A percentile compares a stretch with the other conserved stretches of the same genome.
phyloP scores from a whole-genome alignment of 1,284 basidiomycete genomes.

The Trichosporon faecale region DNA sequence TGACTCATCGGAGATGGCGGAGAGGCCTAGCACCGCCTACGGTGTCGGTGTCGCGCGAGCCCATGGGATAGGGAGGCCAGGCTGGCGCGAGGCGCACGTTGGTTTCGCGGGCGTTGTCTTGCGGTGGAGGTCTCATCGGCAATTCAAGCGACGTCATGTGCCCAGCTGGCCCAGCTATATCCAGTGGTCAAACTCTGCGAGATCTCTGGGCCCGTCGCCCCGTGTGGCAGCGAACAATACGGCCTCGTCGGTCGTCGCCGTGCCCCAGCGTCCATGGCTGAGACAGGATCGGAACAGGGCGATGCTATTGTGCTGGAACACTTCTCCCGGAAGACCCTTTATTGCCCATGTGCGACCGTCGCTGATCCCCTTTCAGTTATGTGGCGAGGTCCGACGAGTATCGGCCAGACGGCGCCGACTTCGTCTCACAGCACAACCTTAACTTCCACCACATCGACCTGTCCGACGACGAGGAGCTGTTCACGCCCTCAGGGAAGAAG shows the following conservation, averaged over 20 bases:
- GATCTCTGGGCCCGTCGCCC: not conserved
- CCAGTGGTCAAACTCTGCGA: not conserved
- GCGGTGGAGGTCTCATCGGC: not conserved
- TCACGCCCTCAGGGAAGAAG: conserved; percentile 25
- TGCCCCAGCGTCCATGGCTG: not conserved
- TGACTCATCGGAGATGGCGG: not conserved
- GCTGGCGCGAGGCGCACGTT: not conserved
- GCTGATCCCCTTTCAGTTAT: conserved; percentile 31
- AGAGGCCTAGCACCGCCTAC: not conserved
- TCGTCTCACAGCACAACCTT: conserved; percentile 33
- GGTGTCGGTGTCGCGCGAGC: not conserved
- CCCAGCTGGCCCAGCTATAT: not conserved
- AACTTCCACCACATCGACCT: conserved; percentile 39
- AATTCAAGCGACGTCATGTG: conserved; percentile 7
- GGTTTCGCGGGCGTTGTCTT: not conserved
- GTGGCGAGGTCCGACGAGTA: conserved; percentile 42
- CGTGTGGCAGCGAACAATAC: not conserved
- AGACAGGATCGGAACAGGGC: not conserved
- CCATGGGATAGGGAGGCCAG: not conserved
- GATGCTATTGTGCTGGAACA: not conserved
- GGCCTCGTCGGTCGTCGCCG: not conserved
- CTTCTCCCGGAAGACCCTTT: not conserved
- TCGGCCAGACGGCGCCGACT: conserved; percentile 41
- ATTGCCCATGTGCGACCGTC: not conserved
- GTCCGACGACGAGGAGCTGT: conserved; percentile 38